These are phyloP conservation scores for Arthrocladium fulminans DNA, from an alignment of 2,329 filamentous ascomycete species.

Conservation along the genomic window DNA sequence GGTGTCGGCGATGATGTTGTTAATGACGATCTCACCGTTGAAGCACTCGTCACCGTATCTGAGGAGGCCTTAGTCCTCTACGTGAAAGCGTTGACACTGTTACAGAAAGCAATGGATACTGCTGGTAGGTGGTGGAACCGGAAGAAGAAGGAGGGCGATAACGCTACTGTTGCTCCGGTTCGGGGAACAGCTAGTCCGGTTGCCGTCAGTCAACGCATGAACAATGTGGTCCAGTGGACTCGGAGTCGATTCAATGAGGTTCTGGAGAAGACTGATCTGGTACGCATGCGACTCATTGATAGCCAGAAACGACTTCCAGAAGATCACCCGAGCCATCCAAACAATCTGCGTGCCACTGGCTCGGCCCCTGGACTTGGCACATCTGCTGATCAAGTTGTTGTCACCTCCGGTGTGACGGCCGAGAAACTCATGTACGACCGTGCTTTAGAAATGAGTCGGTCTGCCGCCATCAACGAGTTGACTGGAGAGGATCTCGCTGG, in stretches of 20 bases:
- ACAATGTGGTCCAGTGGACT: constrained; percentile 92
- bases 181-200: constrained; percentile 39
- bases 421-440: constrained; percentile 98
- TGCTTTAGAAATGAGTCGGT: constrained; percentile 90
- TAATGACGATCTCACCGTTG: constrained; percentile 68
- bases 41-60: constrained; percentile 76
- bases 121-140: constrained; percentile 85
- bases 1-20: constrained; percentile 28
- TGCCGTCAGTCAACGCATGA: constrained; percentile 62
- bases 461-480: constrained; percentile 90
- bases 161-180: constrained; percentile 34
- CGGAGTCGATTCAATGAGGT: constrained; percentile 93
- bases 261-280: constrained; percentile 88
- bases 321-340: constrained; percentile 78
- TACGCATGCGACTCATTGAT: constrained; percentile 77
- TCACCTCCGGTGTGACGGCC: constrained; percentile 83
- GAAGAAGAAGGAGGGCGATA: constrained; percentile 57
- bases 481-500: constrained; percentile 78
- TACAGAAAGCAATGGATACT: constrained; percentile 93
- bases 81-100: constrained; percentile 80
- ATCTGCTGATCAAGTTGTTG: constrained; percentile 66
- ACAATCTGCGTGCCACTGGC: constrained; percentile 57
- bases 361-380: constrained; percentile 51
- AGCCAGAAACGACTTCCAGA: constrained; percentile 74
- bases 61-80: constrained; percentile 95